Conservation (phyloP, 2,329 filamentous ascomycete genomes). For the Leptodontidium sp. region DNA sequence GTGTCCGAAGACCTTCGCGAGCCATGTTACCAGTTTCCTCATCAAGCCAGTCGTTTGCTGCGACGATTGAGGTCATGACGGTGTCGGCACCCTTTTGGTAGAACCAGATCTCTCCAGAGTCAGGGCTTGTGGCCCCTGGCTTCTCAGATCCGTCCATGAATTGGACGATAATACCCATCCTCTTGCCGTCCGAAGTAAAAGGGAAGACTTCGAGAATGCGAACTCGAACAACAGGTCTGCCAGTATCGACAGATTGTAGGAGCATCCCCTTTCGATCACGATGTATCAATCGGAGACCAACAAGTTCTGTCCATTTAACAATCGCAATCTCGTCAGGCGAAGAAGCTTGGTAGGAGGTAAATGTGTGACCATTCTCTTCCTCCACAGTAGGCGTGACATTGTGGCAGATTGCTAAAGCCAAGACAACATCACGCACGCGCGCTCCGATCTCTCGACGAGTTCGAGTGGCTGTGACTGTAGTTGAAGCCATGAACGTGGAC, state of each 20-base stretch:
- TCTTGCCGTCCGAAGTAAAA: constrained; percentile 96
- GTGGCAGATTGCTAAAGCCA: constrained; percentile 92
- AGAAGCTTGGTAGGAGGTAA: constrained; percentile 93
- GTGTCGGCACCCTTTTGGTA: constrained; percentile 99
- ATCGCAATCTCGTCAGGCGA: constrained; percentile 99
- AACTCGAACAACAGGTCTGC: constrained; percentile 80
- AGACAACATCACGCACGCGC: constrained; percentile 88
- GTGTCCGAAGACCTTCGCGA: constrained; percentile 88
- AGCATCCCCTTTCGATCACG: constrained; percentile 89
- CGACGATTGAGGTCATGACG: constrained; percentile 96
- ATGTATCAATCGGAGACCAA: constrained; percentile 83
- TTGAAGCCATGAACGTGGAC: constrained; percentile 68
- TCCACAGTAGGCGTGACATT: constrained; percentile 95
- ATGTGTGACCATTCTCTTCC: constrained; percentile 77
- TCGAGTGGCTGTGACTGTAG: constrained; percentile 72
- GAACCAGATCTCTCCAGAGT: constrained; percentile 89
- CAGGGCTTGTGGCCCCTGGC: constrained; percentile 56
- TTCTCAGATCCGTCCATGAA: constrained; percentile 70
- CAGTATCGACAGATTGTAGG: constrained; percentile 78
- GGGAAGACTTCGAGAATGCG: constrained; percentile 94
- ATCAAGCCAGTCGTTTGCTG: constrained; percentile 96
- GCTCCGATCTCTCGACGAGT: constrained; percentile 93
- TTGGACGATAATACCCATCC: constrained; percentile 96
- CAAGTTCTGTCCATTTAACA: constrained; percentile 91
- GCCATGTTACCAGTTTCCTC: constrained; percentile 99